Evolutionary conservation across 2,329 filamentous ascomycete species (phyloP).

Genomic region (Pyricularia grisea): DNA sequence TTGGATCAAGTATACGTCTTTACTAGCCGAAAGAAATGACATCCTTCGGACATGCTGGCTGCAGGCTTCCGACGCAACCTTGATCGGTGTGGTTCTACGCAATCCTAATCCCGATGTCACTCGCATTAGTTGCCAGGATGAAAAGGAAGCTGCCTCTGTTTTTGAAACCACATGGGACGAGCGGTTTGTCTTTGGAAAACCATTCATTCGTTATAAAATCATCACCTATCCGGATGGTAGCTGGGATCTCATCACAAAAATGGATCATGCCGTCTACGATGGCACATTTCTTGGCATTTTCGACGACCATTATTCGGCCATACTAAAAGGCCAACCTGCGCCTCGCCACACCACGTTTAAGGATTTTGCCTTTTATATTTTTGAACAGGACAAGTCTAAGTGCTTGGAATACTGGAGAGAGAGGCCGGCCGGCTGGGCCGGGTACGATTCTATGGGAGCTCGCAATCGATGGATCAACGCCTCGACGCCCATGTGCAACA

Average conservation of each 20-base stretch:
- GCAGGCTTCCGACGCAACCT: conserved; percentile 8
- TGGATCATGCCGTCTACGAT: conserved; percentile 24
- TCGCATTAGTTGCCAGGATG: conserved; percentile 9
- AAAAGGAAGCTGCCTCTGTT: conserved; percentile 10
- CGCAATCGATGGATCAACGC: not conserved
- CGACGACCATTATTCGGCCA: conserved; percentile 21
- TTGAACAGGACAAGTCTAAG: conserved; percentile 10
- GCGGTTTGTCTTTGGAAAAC: conserved; percentile 19
- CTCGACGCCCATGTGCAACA: conserved; percentile 1
- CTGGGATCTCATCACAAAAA: conserved; percentile 20
- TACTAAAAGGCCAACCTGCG: conserved; percentile 10
- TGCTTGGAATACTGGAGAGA: conserved; percentile 13
- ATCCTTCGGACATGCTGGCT: conserved; percentile 16
- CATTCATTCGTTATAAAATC: conserved; percentile 24
- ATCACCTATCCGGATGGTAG: conserved; percentile 14
- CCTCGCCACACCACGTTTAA: conserved; percentile 13
- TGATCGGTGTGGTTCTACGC: conserved; percentile 14
- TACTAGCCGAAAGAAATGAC: conserved; percentile 13
- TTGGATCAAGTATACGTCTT: conserved; percentile 12
- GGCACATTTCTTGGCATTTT: conserved; percentile 26
- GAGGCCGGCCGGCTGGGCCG: conserved; percentile 6
- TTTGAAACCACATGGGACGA: conserved; percentile 16
- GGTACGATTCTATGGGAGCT: not conserved
- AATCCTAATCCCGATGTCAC: conserved; percentile 9
- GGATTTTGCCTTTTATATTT: conserved; percentile 16